Evolutionary conservation across 1,284 basidiomycete species (phyloP).

Genomic region (Leccinum holopus): DNA sequence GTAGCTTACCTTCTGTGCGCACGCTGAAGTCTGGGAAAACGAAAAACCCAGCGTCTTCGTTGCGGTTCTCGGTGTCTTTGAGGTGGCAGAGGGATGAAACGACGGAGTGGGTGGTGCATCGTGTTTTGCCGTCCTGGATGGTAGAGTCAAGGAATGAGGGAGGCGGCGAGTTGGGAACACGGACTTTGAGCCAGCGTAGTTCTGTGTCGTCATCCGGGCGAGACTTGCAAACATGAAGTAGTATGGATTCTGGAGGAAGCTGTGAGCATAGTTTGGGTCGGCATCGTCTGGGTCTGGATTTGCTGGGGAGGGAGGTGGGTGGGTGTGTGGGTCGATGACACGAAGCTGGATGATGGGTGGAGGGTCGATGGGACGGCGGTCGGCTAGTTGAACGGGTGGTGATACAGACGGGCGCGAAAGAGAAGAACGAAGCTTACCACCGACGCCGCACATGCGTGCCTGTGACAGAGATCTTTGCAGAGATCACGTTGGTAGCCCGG

Average conservation of each 20-base stretch:
- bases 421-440: slow-evolving; percentile 60
- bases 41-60: slow-evolving; percentile 87
- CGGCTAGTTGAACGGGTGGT: slow-evolving; percentile 49
- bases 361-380: slow-evolving; percentile 93
- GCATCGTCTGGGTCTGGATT: slow-evolving; percentile 35
- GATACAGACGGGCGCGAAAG: slow-evolving; percentile 11
- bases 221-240: slow-evolving; percentile 94
- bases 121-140: slow-evolving; percentile 77
- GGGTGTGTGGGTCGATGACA: slow-evolving; percentile 71
- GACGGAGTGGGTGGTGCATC: slow-evolving; percentile 85
- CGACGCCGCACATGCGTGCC: no score
- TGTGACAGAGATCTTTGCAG: neutral
- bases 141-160: neutral
- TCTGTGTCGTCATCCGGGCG: slow-evolving; percentile 91
- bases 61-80: slow-evolving; percentile 84
- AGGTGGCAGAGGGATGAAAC: slow-evolving; percentile 95
- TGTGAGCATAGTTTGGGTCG: slow-evolving; percentile 38
- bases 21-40: slow-evolving; percentile 88
- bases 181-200: slow-evolving; percentile 83
- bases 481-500: slow-evolving; percentile 15
- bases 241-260: slow-evolving; percentile 84
- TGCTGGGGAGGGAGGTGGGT: slow-evolving; percentile 28
- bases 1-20: slow-evolving; percentile 83
- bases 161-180: slow-evolving; percentile 14
- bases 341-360: slow-evolving; percentile 95